Evolutionary conservation across 164 flowering plant species (phyloP).

Genomic region (Berberis thunbergii): DNA sequence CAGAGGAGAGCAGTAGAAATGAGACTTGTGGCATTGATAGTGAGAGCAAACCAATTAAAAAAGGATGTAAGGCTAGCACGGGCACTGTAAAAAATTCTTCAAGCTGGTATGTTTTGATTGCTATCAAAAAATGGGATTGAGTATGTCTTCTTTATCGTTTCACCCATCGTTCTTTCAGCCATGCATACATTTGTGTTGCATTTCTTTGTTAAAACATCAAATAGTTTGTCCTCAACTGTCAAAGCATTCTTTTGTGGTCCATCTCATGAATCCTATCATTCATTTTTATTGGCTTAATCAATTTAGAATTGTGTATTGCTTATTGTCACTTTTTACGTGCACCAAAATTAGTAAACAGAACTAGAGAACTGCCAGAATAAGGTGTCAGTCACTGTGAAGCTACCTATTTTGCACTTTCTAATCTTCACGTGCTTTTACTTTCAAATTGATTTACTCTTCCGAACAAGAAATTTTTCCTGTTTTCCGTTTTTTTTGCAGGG

Average conservation of each 20-base stretch:
- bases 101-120: slow-evolving; percentile 39
- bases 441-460: not conserved
- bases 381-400: too few relatives aligned
- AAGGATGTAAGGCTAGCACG: slow-evolving; percentile 15
- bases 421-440: not conserved
- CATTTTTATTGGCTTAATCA: not conserved
- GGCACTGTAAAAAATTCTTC: slow-evolving; percentile 29
- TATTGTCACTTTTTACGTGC: not conserved
- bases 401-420: not conserved
- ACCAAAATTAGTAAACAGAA: too few relatives aligned
- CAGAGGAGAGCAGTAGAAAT: slow-evolving; percentile 21
- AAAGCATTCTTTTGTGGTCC: not conserved
- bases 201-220: not conserved
- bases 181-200: not conserved
- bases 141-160: not conserved
- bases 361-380: too few relatives aligned
- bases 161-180: not conserved
- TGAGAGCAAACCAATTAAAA: slow-evolving; percentile 20
- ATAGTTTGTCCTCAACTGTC: not conserved
- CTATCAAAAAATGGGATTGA: not conserved
- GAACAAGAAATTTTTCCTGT: not conserved
- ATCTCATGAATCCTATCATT: too few relatives aligned
- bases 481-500: slow-evolving; percentile 36
- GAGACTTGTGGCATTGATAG: slow-evolving; percentile 16
- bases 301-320: not conserved